Base-by-base conservation (phyloP, 176 grass and related monocot species). In the Tillandsia fasciculata region DNA sequence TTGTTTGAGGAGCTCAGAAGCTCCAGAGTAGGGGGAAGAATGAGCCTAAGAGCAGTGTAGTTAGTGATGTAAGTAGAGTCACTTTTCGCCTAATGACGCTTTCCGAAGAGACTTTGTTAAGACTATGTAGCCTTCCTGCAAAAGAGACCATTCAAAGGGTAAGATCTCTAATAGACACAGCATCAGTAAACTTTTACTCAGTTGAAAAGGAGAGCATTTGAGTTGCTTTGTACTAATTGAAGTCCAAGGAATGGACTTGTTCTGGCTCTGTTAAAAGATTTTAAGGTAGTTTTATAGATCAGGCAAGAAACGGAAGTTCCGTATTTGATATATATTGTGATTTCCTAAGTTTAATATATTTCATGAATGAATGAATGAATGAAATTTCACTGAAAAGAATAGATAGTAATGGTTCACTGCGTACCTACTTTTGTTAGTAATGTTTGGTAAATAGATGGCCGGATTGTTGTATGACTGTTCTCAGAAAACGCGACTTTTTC, bases 141-240 rank as follows among this genome's bases (percentile, higher is more conserved):
- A 61, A 61, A 61, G 56, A 61, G n/a, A 18, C 56, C 56, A 61
- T 23, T 15, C 56, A 61, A 61, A 61, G 56, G 17, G 15, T 61
- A 9, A 61, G 8, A 17, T 2, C 7, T 61, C 56, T 20, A 15
- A 61, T 61, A 59, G 15, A 61, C 10, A 10, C 56, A 9, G 22
- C 56, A 61, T 23, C 56, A 22, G n/a, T 23, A 61, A 23, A 42
- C 33, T 42, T 42, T 42, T 42, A 42, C 33, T 42, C 33, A 7
- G 4, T 42, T 6, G 33, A 42, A 42, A 42, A 42, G 33, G 5
- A 42, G 33, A 42, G 1, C 33, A 42, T 6, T 42, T 42, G 4
- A 42, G 33, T 42, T 42, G 33, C 33, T 42, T 42, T 42, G 33
- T 6, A 42, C 33, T 42, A 42, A 42, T 42, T 42, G 56, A 23